Base-by-base conservation (phyloP, 2,329 filamentous ascomycete species). In the Taxawa tesnikishii region DNA sequence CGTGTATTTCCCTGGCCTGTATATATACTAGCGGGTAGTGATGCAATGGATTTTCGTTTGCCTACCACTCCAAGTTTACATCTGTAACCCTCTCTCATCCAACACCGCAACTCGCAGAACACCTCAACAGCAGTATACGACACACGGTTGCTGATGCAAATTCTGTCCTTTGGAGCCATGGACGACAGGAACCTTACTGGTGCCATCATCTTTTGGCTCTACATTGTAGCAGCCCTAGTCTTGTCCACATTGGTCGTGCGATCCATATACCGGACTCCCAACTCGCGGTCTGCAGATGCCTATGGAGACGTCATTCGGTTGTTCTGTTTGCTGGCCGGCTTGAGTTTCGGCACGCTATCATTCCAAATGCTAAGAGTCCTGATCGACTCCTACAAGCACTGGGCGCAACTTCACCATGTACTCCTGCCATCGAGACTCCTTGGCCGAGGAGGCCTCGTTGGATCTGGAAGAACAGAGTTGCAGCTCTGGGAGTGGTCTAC, bases 291-390 rank as follows among this genome's bases (percentile, higher is more conserved):
- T 13, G 24, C 28, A 15, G n/a, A n/a, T n/a, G n/a, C n/a, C n/a
- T n/a, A n/a, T n/a, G n/a, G n/a, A n/a, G n/a, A n/a, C n/a, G n/a
- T n/a, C n/a, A 38, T 42, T 11, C 17, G 28, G 12, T 12, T 44
- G 6, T 47, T 51, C 40, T 33, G 31, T 24, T 10, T 29, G 5
- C 37, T 53, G 19, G 45, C 50, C 9, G 8, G 39, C 8, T 14
- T 50, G 28, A 51, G 49, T 42, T 55, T 55, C 33, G 32, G 38
- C 12, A 40, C 41, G 3, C 38, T 54, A 3, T 53, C 50, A 3
- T 46, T 38, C 34, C 50, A 54, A 34, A 56, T 55, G 51, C 43
- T 55, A 6, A 38, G 45, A 18, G 49, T 54, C 5, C 36, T 56
- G 27, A 37, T 52, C 12, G 37, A 47, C n/a, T 54, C 51, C 2